Evolutionary conservation across 352 stramenopile genomes (phyloP).

Genomic region (Globisporangium nagaii): DNA sequence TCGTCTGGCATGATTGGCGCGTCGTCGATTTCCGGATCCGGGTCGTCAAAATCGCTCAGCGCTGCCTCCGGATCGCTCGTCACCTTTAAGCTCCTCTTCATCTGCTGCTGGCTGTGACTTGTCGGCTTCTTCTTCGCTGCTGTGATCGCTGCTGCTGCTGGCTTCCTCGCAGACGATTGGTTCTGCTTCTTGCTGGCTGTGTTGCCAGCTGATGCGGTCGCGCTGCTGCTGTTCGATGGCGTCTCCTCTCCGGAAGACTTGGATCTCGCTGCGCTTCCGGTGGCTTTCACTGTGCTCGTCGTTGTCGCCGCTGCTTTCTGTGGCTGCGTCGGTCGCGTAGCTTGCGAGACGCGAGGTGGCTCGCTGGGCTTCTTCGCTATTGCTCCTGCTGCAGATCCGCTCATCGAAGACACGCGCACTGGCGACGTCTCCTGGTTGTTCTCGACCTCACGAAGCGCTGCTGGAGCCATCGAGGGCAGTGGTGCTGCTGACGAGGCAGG

Average conservation of each 20-base stretch:
- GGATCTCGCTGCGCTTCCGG: background rate
- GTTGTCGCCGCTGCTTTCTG: background rate
- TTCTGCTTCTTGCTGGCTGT: background rate
- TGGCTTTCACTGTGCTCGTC: background rate
- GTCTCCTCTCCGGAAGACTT: background rate
- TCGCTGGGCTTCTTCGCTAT: constrained; percentile 3
- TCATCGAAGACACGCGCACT: background rate
- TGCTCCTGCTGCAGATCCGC: background rate
- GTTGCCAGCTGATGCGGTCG: no score
- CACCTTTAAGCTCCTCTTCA: no score
- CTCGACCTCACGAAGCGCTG: background rate
- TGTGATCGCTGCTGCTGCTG: background rate
- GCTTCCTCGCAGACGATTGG: background rate
- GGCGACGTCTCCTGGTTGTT: constrained; percentile 29
- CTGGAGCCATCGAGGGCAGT: background rate
- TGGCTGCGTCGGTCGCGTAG: background rate
- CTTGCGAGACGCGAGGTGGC: constrained; percentile 3
- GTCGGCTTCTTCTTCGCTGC: background rate
- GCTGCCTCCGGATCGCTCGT: background rate
- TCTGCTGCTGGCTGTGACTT: background rate
- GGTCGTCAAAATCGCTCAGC: constrained; percentile 57
- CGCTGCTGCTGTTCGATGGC: background rate
- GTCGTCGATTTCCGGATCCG: constrained; percentile 50
- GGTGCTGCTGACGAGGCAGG: no score
- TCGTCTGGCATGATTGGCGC: constrained; percentile 44